Evolutionary conservation across 73 alveolate species (phyloP), one percentile per base, ranked within the genome.

Genomic region (Stentor roeselii): DNA sequence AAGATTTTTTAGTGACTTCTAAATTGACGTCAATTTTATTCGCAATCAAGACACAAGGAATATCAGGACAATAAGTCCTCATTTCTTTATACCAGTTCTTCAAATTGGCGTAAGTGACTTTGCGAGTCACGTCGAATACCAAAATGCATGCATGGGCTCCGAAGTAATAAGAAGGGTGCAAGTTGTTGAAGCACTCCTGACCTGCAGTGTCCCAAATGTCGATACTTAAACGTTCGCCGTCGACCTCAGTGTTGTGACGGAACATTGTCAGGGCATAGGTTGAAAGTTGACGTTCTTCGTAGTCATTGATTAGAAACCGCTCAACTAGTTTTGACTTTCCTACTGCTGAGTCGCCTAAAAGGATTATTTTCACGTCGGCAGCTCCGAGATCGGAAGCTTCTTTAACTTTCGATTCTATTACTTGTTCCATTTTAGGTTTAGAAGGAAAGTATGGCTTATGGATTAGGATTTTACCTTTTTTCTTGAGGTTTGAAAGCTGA

Each of bases 91-190:
- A 95, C 98, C 98, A 95, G 75, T 89, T 93, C 88, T 86, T 92
- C 80, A 94, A 87, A 78, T 95, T 95, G 83, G 86, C 83, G 83
- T 95, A 95, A 4, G 99, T 95, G 83, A 95, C 87, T 87, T 94
- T 95, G 42, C 98, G 84, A 15, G 96, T 94, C n/a, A 96, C 93
- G 78, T 95, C 99, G 86, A 95, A 95, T n/a, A 95, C 99, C 83
- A 94, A 90, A 75, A 95, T 93, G 61, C 97, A 93, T 27, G 95
- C 98, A 75, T 95, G 91, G 0, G 99, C 98, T 67, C 95, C 98
- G 88, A 89, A 95, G 85, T 94, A 95, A 84, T 95, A 95, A 21
- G 97, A 88, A 39, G 97, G 96, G 89, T 95, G 98, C 82, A 95
- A 86, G 32, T 92, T 91, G 58, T 94, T 88, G 91, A 95, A 95